Conservation (phyloP, 495 filamentous ascomycete species). For the Penicillium turbatum region DNA sequence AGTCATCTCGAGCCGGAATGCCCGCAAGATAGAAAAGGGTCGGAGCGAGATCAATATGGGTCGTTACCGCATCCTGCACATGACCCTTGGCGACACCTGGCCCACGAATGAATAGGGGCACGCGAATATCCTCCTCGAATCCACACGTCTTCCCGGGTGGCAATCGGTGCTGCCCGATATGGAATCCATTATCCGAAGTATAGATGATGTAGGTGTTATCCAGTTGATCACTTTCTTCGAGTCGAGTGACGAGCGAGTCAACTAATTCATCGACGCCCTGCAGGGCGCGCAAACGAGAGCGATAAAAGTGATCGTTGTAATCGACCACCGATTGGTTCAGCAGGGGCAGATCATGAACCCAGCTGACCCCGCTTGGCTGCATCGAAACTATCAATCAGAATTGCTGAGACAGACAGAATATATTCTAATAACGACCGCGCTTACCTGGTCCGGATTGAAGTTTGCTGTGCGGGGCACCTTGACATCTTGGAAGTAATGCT, state of each 20-base stretch:
- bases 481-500: conserved; percentile 35
- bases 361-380: conserved; percentile 59
- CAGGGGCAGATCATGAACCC: conserved; percentile 52
- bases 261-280: conserved; percentile 71
- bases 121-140: conserved; percentile 70
- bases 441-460: conserved; percentile 48
- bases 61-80: conserved; percentile 53
- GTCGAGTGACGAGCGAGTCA: conserved; percentile 47
- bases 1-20: conserved; percentile 45
- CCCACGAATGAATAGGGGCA: conserved; percentile 60
- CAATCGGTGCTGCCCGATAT: conserved; percentile 69
- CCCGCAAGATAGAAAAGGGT: conserved; percentile 55
- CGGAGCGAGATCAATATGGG: conserved; percentile 66
- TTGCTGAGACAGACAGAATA: conserved; percentile 44
- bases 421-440: conserved; percentile 27
- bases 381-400: conserved; percentile 18
- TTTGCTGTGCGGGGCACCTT: conserved; percentile 35
- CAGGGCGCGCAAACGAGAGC: conserved; percentile 56
- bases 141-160: conserved; percentile 68
- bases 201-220: conserved; percentile 71
- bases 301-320: conserved; percentile 66
- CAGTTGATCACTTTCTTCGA: conserved; percentile 49
- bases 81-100: conserved; percentile 48
- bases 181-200: conserved; percentile 71
- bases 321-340: conserved; percentile 53